phyloP scores from a whole-genome alignment of 257 asterid genomes.

The Ocimum tenuiflorum region DNA sequence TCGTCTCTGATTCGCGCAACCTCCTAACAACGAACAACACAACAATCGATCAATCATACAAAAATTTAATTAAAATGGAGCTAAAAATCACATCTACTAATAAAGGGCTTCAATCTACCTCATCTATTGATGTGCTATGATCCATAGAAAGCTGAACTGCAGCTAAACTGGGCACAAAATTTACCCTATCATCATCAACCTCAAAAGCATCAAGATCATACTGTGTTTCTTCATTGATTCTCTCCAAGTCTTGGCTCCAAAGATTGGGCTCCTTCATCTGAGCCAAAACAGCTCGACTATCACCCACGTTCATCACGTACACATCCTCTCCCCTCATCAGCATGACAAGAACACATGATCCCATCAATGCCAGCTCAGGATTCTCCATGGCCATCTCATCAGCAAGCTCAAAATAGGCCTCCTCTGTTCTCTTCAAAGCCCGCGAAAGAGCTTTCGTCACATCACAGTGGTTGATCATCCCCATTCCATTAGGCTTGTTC shows the following conservation, averaged over 20 bases:
- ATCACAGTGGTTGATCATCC: constrained; percentile 42
- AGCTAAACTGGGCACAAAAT: constrained; percentile 32
- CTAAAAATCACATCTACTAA: too few species aligned
- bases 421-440: constrained; percentile 70
- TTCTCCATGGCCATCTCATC: constrained; percentile 65
- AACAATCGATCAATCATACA: background rate
- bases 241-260: constrained; percentile 84
- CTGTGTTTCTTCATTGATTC: constrained; percentile 69
- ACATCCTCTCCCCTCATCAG: constrained; percentile 83
- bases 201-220: constrained; percentile 34
- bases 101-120: constrained; percentile 31
- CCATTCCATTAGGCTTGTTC: constrained; percentile 21
- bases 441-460: constrained; percentile 62
- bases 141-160: constrained; percentile 69
- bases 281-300: constrained; percentile 81
- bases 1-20: constrained; percentile 54
- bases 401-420: constrained; percentile 57
- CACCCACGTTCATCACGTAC: constrained; percentile 82
- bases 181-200: constrained; percentile 30
- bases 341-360: constrained; percentile 86
- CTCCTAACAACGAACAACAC: constrained; percentile 39
- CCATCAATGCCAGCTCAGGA: constrained; percentile 87
- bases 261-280: constrained; percentile 66
- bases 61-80: too few species aligned
- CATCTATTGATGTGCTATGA: constrained; percentile 70